Percentiles rank a stretch among this genome's conserved stretches.
Conservation (phyloP, 2,329 filamentous ascomycete genomes). For the Colletotrichum australisinense region DNA sequence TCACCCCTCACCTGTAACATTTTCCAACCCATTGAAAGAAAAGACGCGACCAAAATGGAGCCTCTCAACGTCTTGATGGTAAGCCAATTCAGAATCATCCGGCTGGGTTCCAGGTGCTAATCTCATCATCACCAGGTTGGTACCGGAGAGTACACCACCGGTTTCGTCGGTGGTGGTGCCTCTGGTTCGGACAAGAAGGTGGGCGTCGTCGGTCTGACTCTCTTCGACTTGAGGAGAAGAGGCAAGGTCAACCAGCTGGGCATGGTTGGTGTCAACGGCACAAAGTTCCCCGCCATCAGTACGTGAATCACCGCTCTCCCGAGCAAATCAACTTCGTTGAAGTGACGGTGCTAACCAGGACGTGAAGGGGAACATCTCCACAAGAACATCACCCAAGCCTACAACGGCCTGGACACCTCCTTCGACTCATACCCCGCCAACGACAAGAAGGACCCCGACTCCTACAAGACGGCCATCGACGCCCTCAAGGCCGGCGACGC, state of each 20-base stretch:
- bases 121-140: slow-evolving; percentile 69
- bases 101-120: slow-evolving; percentile 20
- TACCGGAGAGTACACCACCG: slow-evolving; percentile 96
- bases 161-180: slow-evolving; percentile 85
- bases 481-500: slow-evolving; percentile 83
- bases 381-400: slow-evolving; percentile 87
- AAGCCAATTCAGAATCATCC: slow-evolving; percentile 39
- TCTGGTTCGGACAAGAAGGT: slow-evolving; percentile 96
- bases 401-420: slow-evolving; percentile 89
- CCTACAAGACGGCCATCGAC: slow-evolving; percentile 92
- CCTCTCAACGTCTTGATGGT: slow-evolving; percentile 78
- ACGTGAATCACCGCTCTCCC: slow-evolving; percentile 47
- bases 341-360: slow-evolving; percentile 4
- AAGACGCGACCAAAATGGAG: slow-evolving; percentile 54
- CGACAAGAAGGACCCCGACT: slow-evolving; percentile 77
- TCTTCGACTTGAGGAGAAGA: slow-evolving; percentile 88
- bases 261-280: slow-evolving; percentile 91
- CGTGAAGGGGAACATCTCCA: slow-evolving; percentile 79
- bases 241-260: slow-evolving; percentile 88
- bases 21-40: slow-evolving; percentile 22
- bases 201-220: slow-evolving; percentile 88
- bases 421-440: slow-evolving; percentile 87
- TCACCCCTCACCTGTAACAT: background rate
- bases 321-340: background rate
- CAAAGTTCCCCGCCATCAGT: slow-evolving; percentile 93